phyloP scores from a whole-genome alignment of 768 basidiomycete species.

The Stropharia rugosoannulata region DNA sequence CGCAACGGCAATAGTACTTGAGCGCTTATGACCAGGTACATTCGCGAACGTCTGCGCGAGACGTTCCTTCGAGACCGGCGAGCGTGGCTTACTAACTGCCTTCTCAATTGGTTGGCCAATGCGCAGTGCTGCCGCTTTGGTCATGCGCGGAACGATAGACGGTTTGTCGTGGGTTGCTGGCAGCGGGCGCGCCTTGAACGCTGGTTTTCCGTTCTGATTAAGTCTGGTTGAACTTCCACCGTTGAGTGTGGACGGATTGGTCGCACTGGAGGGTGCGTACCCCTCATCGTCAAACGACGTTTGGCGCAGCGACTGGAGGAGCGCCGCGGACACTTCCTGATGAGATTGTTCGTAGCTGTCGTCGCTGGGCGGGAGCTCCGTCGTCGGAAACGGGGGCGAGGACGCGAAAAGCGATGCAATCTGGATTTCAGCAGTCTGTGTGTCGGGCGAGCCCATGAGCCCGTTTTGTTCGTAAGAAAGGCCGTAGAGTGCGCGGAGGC shows the following conservation, averaged over 20 bases:
- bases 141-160: slow-evolving; percentile 75
- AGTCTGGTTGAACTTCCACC: slow-evolving; percentile 32
- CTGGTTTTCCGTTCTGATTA: slow-evolving; percentile 42
- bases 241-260: slow-evolving; percentile 43
- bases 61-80: slow-evolving; percentile 59
- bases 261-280: slow-evolving; percentile 41
- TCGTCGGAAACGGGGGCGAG: slow-evolving; percentile 75
- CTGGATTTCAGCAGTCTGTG: slow-evolving; percentile 71
- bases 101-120: slow-evolving; percentile 54
- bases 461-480: slow-evolving; percentile 54
- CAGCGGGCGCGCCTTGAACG: slow-evolving; percentile 67
- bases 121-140: slow-evolving; percentile 72
- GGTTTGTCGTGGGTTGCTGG: slow-evolving; percentile 63
- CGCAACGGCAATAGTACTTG: slow-evolving; percentile 65
- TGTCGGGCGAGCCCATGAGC: slow-evolving; percentile 71
- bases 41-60: slow-evolving; percentile 67
- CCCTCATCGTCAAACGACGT: slow-evolving; percentile 40
- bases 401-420: slow-evolving; percentile 79
- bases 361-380: slow-evolving; percentile 54
- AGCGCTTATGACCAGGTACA: slow-evolving; percentile 81
- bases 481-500: slow-evolving; percentile 73
- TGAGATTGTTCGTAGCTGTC: slow-evolving; percentile 32
- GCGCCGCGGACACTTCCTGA: slow-evolving; percentile 46
- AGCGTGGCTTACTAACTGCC: slow-evolving; percentile 42
- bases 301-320: slow-evolving; percentile 40